Percentiles rank a stretch among this genome's conserved stretches.
phyloP scores from a whole-genome alignment of 805 yeast species.

The Myxozyma vanderwaltii region DNA sequence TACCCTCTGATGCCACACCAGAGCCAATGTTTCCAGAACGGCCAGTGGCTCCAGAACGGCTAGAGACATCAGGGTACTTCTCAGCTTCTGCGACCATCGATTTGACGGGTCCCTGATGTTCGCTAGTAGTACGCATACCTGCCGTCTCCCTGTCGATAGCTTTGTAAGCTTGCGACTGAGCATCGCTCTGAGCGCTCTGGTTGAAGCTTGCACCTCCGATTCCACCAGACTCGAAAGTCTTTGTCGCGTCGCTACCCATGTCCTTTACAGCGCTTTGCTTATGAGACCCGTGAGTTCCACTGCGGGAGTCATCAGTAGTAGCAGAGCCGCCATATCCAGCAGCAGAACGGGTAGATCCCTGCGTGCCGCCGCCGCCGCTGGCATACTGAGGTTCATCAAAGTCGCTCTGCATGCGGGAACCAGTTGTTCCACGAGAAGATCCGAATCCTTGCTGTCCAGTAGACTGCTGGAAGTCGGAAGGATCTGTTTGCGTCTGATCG shows the following conservation, averaged over 20 bases:
- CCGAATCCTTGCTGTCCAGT: background rate
- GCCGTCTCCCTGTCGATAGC: background rate
- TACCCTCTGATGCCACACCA: background rate
- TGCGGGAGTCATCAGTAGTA: background rate
- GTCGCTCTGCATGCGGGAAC: background rate
- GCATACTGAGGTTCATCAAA: background rate
- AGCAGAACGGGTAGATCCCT: slow-evolving; percentile 4
- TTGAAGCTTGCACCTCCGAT: background rate
- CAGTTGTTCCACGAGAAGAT: background rate
- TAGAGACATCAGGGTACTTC: background rate
- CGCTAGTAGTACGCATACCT: background rate
- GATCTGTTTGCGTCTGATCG: background rate
- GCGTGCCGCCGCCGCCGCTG: slow-evolving; percentile 1
- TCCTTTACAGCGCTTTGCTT: background rate
- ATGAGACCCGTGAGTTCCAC: background rate
- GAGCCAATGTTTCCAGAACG: background rate
- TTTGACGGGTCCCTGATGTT: slow-evolving; percentile 3
- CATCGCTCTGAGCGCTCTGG: background rate
- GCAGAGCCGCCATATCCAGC: slow-evolving; percentile 1
- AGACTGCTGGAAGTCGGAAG: background rate
- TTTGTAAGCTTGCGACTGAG: background rate
- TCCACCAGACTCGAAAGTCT: background rate
- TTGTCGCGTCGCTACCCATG: background rate
- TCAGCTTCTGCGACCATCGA: slow-evolving; percentile 9
- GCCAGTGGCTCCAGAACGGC: background rate